Evolutionary conservation across 192 early-diverging fungal genomes (phyloP).

Genomic region (Cladochytrium replicatum): DNA sequence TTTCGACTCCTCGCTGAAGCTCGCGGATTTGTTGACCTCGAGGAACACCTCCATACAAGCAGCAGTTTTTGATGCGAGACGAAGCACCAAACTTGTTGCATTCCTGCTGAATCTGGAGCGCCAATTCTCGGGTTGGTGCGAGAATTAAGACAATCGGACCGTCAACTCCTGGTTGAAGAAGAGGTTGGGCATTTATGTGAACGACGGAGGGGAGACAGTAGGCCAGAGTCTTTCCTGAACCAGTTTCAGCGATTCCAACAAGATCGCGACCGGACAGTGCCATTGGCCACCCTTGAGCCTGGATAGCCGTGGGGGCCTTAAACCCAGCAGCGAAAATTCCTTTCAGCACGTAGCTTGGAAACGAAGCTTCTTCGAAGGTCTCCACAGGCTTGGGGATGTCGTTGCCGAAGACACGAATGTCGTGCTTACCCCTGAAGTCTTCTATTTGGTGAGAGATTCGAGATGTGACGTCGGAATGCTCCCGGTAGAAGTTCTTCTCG

Average conservation of each 20-base stretch:
- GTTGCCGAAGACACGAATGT: constrained; percentile 77
- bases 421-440: constrained; percentile 61
- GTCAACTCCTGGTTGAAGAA: constrained; percentile 82
- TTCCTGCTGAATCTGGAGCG: constrained; percentile 92
- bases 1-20: constrained; percentile 76
- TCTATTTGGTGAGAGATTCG: constrained; percentile 66
- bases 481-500: constrained; percentile 97
- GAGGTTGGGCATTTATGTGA: constrained; percentile 96
- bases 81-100: constrained; percentile 85
- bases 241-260: constrained; percentile 81
- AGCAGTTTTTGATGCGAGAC: constrained; percentile 86
- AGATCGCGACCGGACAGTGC: constrained; percentile 90
- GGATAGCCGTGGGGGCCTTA: constrained; percentile 81
- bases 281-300: constrained; percentile 98
- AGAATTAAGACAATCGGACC: constrained; percentile 94
- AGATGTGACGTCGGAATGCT: constrained; percentile 58
- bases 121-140: constrained; percentile 94
- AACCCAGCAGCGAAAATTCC: constrained; percentile 83
- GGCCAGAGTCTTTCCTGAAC: constrained; percentile 91
- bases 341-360: constrained; percentile 82
- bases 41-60: constrained; percentile 92
- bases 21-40: constrained; percentile 85
- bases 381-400: constrained; percentile 83
- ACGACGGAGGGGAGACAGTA: constrained; percentile 93
- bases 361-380: constrained; percentile 82